phyloP scores from a whole-genome alignment of 805 yeast species.

The Candida yuanshanica region DNA sequence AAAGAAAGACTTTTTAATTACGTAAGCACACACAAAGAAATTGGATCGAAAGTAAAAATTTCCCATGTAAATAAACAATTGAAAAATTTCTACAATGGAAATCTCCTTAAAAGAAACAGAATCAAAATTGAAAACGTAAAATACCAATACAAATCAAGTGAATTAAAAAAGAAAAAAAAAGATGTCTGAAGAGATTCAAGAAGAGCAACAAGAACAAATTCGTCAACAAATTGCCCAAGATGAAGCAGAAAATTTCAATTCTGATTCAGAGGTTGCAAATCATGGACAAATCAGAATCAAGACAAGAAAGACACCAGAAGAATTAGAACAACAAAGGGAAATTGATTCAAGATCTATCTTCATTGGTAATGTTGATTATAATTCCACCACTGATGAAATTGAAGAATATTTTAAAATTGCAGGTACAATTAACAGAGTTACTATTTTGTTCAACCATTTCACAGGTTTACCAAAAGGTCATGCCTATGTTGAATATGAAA shows the following conservation, averaged over 20 bases:
- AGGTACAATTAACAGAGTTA: slow-evolving; percentile 47
- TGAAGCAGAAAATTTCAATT: slow-evolving; percentile 5
- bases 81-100: too few species aligned
- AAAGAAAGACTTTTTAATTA: too few species aligned
- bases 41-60: too few species aligned
- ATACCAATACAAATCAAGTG: too few species aligned
- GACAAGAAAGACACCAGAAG: slow-evolving; percentile 23
- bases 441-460: slow-evolving; percentile 41
- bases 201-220: neutral
- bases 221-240: slow-evolving; percentile 6
- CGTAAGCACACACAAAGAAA: too few species aligned
- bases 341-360: slow-evolving; percentile 48
- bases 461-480: slow-evolving; percentile 50
- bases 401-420: slow-evolving; percentile 39
- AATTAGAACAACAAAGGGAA: slow-evolving; percentile 33
- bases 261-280: too few species aligned
- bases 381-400: slow-evolving; percentile 44
- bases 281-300: slow-evolving; percentile 2
- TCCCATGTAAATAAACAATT: too few species aligned
- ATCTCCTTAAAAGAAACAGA: too few species aligned
- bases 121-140: too few species aligned
- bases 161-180: too few species aligned
- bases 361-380: slow-evolving; percentile 45
- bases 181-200: neutral
- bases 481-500: slow-evolving; percentile 57